phyloP scores from a whole-genome alignment of 2,329 filamentous ascomycete genomes.

The Madurella mycetomatis region DNA sequence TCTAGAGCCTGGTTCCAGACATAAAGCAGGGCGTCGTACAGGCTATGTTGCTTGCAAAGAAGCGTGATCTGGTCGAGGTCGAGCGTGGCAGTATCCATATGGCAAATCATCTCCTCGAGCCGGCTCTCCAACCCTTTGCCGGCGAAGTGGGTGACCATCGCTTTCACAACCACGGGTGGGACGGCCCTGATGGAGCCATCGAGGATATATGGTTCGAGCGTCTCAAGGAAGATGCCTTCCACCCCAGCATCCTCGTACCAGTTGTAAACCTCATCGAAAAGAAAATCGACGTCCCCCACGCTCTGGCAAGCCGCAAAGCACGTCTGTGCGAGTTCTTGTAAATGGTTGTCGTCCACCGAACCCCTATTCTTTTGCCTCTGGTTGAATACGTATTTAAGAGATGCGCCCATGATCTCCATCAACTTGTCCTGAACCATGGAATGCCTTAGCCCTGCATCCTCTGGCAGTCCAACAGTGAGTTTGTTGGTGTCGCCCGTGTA shows the following conservation, averaged over 20 bases:
- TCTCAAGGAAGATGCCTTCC: conserved; percentile 77
- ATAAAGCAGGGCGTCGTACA: conserved; percentile 94
- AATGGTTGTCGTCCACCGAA: conserved; percentile 50
- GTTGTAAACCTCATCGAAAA: conserved; percentile 88
- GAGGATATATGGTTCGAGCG: conserved; percentile 81
- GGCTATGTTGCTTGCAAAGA: conserved; percentile 82
- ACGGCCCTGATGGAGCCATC: conserved; percentile 69
- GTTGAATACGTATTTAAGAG: conserved; percentile 81
- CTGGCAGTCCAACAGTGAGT: conserved; percentile 86
- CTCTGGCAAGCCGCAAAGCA: conserved; percentile 80
- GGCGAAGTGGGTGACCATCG: conserved; percentile 77
- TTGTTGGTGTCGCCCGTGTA: conserved; percentile 90
- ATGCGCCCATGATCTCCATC: conserved; percentile 88
- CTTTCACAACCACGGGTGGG: conserved; percentile 80
- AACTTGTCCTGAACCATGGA: conserved; percentile 82
- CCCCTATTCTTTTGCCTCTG: conserved; percentile 52
- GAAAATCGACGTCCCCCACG: conserved; percentile 72
- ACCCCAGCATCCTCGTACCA: conserved; percentile 76
- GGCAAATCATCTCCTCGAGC: conserved; percentile 90
- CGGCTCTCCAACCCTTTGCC: conserved; percentile 68
- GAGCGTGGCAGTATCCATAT: conserved; percentile 83
- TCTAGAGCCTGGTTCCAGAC: conserved; percentile 89
- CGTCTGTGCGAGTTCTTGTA: conserved; percentile 74
- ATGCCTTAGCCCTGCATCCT: conserved; percentile 72
- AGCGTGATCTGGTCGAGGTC: conserved; percentile 91